phyloP scores from a whole-genome alignment of 2,329 filamentous ascomycete genomes.

The Pestalotiopsis sp. region DNA sequence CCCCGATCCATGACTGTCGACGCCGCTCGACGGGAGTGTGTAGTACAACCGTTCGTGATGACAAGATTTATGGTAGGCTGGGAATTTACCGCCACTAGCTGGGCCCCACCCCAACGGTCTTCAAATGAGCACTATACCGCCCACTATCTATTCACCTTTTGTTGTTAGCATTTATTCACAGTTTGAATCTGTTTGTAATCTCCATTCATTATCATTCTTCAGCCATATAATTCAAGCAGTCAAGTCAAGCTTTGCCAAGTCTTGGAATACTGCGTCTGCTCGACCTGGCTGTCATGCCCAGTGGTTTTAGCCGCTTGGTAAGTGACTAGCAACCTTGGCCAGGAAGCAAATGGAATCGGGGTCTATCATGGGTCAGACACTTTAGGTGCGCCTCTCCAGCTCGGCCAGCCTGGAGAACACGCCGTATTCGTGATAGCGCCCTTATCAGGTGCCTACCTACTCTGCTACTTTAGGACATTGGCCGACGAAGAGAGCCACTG shows the following conservation, averaged over 20 bases:
- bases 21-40: not conserved
- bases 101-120: not conserved
- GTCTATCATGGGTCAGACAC: not conserved
- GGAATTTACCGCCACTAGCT: not conserved
- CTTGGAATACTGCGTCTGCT: not conserved
- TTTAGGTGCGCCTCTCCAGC: not conserved
- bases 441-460: not conserved
- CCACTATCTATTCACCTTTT: not conserved
- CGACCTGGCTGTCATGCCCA: not conserved
- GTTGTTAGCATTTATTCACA: not conserved
- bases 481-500: not conserved
- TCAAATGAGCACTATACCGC: not conserved
- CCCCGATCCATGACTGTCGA: not conserved
- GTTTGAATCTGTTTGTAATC: no score
- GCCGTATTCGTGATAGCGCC: not conserved
- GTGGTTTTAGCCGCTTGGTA: not conserved
- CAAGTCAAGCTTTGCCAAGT: constrained; percentile 7
- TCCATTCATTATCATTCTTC: no score
- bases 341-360: not conserved
- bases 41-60: no score
- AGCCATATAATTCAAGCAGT: not conserved
- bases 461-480: not conserved
- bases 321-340: not conserved
- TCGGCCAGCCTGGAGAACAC: not conserved
- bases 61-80: not conserved